Evolutionary conservation across 768 basidiomycete genomes (phyloP), one percentile per base, ranked within the genome.

Genomic region (Calocera viscosa): DNA sequence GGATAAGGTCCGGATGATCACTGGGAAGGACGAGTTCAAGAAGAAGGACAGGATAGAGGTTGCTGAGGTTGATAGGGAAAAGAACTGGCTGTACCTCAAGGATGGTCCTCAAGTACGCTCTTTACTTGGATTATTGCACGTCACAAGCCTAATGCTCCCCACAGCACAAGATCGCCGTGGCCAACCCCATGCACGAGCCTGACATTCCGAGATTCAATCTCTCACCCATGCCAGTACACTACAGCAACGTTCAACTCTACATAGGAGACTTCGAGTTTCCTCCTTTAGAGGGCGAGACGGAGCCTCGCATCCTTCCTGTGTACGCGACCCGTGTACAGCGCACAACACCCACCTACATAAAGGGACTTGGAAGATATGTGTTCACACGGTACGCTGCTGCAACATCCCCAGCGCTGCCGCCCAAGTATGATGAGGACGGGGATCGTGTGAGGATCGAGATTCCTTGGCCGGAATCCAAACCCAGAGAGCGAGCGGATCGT

Each of bases 241-340:
- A 93, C 73, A 88, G 90, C 0, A 81, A 83, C 71, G 90, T 89
- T 73, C 90, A 92, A 72, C 81, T 93, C 28, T 89, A 84, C 73
- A 75, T 92, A 65, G 88, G 88, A 17, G 80, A 86, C 68, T 82
- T 81, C 72, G 83, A 84, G 70, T 81, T 86, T 68, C 82, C 84
- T 33, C 76, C 82, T n/a, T 73, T 63, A 34, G 12, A 32, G 14
- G 67, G 49, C 28, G 41, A 35, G 38, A 39, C 30, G n/a, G 49
- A 41, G 41, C 34, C 70, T 16, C 47, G 64, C 22, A 47, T 65
- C 32, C 28, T 67, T 28, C 76, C 64, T 70, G 87, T 92, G 0
- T 93, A 90, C 75, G 91, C 90, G 1, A 82, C 81, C 67, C 88
- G 91, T 32, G 64, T 91, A 41, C 83, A 83, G 49, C 85, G 82